phyloP scores from a whole-genome alignment of 768 basidiomycete genomes.

The Lentinus tigrinus region DNA sequence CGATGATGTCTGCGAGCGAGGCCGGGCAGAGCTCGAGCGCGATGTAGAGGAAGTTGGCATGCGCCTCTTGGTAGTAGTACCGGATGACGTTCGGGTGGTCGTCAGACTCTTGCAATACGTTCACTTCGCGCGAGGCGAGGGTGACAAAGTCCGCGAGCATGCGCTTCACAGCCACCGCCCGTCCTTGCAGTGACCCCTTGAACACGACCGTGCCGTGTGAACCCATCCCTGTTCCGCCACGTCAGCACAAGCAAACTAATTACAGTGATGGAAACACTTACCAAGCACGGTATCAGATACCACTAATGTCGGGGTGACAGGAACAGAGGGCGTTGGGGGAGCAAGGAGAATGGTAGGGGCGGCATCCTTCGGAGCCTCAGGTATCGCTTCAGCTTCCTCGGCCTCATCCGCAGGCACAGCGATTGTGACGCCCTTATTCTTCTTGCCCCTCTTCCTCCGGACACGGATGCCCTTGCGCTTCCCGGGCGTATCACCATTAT shows the following conservation, averaged over 20 bases:
- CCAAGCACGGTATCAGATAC: slow-evolving; percentile 79
- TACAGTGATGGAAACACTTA: slow-evolving; percentile 32
- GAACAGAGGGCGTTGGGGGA: slow-evolving; percentile 21
- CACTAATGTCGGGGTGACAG: slow-evolving; percentile 48
- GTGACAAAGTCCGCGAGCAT: slow-evolving; percentile 94
- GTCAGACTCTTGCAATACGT: slow-evolving; percentile 93
- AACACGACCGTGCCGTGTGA: slow-evolving; percentile 97
- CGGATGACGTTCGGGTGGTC: slow-evolving; percentile 98
- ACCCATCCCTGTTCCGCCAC: slow-evolving; percentile 68
- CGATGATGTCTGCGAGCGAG: slow-evolving; percentile 84
- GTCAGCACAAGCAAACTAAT: neutral
- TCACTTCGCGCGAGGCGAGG: slow-evolving; percentile 90
- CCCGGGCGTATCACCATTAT: slow-evolving; percentile 42
- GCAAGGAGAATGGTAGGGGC: slow-evolving; percentile 20
- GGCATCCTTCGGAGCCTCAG: slow-evolving; percentile 8
- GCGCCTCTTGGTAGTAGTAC: slow-evolving; percentile 96
- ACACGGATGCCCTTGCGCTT: slow-evolving; percentile 33
- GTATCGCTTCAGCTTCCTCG: slow-evolving; percentile 8
- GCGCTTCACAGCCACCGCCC: slow-evolving; percentile 98
- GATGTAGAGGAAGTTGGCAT: slow-evolving; percentile 93
- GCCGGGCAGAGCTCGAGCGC: slow-evolving; percentile 94
- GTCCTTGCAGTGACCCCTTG: slow-evolving; percentile 92
- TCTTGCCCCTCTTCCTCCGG: slow-evolving; percentile 28
- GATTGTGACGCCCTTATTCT: slow-evolving; percentile 28
- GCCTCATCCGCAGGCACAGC: slow-evolving; percentile 11